A percentile compares a stretch with the other conserved stretches of the same genome.
phyloP scores from a whole-genome alignment of 768 basidiomycete genomes.

The Lactarius vividus region DNA sequence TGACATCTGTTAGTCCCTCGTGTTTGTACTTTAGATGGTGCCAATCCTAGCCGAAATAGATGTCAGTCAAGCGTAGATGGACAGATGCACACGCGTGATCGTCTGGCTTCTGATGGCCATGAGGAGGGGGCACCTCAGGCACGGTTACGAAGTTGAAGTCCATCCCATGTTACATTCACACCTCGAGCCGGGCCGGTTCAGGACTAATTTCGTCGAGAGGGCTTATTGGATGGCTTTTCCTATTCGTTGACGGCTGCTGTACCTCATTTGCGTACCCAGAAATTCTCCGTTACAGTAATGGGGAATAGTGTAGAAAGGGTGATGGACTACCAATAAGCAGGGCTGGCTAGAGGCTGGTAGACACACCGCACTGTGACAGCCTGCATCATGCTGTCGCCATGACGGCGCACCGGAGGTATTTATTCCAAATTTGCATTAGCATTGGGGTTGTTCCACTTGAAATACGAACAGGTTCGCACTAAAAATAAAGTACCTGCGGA shows the following conservation, averaged over 20 bases:
- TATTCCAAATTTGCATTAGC: not conserved
- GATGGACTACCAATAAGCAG: not conserved
- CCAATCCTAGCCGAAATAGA: slow-evolving; percentile 76
- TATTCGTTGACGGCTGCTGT: not conserved
- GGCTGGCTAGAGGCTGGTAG: not conserved
- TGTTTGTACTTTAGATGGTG: slow-evolving; percentile 64
- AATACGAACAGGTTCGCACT: not conserved
- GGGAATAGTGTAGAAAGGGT: not conserved
- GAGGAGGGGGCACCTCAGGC: not conserved
- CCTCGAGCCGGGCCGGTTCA: no score
- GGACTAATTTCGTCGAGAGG: no score
- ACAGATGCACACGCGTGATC: slow-evolving; percentile 43
- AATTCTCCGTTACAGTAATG: not conserved
- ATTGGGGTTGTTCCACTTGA: not conserved
- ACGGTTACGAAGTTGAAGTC: not conserved
- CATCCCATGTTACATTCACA: not conserved
- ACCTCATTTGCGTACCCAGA: not conserved
- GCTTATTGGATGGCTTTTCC: not conserved
- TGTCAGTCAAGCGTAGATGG: slow-evolving; percentile 59
- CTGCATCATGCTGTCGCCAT: not conserved
- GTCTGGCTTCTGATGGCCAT: not conserved
- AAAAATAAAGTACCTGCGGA: not conserved
- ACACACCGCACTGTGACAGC: not conserved
- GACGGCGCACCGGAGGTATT: not conserved
- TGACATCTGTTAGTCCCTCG: slow-evolving; percentile 54